Percentiles rank a stretch among this genome's conserved stretches.
These are phyloP conservation scores for Ceratopteris richardii DNA, from an alignment of 75 land plant species.

Conservation along the genomic window DNA sequence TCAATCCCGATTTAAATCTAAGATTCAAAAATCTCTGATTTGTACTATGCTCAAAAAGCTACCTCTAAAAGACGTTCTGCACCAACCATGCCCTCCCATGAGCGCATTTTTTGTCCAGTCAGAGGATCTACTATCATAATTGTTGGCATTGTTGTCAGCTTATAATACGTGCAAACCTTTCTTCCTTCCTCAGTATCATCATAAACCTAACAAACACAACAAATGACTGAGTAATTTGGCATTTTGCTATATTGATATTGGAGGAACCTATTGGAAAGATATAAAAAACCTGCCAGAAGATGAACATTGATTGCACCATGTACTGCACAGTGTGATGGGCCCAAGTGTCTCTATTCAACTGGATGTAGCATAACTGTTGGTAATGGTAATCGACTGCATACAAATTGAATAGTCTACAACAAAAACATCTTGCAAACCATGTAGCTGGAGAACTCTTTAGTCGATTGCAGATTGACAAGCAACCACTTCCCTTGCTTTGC, in stretches of 20 bases:
- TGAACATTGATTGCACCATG: conserved; percentile 70
- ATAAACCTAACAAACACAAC: conserved; percentile 46
- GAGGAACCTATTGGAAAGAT: not conserved
- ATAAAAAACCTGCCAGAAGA: conserved; percentile 90
- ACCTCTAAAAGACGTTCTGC: conserved; percentile 93
- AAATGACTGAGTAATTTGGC: no score
- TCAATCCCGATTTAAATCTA: no score
- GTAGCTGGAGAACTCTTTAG: conserved; percentile 83
- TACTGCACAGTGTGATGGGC: conserved; percentile 91
- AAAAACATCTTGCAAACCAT: conserved; percentile 79
- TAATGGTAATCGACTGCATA: no score
- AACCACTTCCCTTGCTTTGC: conserved; percentile 81
- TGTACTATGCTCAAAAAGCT: no score
- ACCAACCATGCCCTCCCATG: conserved; percentile 87
- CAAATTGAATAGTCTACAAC: no score
- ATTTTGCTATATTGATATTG: no score
- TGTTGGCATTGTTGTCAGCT: conserved; percentile 57
- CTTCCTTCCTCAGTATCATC: conserved; percentile 91
- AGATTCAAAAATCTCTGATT: no score
- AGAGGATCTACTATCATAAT: conserved; percentile 85
- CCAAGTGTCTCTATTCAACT: conserved; percentile 99
- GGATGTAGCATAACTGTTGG: not conserved
- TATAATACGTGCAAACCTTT: conserved; percentile 96
- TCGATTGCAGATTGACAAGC: conserved; percentile 82
- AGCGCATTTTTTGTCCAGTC: conserved; percentile 93